Base-by-base conservation (phyloP, 306 rosid genomes). In the Alnus glutinosa region DNA sequence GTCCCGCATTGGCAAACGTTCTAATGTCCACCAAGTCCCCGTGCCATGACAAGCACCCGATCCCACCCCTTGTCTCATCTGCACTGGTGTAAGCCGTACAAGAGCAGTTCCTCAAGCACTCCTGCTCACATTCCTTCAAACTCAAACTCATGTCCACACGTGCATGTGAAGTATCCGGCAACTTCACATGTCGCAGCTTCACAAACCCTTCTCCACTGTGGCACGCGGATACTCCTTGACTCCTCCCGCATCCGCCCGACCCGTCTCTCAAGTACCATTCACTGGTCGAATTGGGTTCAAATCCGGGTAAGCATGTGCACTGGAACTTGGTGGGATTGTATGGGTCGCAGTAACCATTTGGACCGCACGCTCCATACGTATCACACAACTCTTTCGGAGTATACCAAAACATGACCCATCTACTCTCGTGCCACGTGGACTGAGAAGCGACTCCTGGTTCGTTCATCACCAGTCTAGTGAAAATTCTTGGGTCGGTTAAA, bases 231-330 rank as follows among this genome's bases (percentile, higher is more conserved):
- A 1, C 67, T n/a, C 82, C 85, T 18, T 64, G 55, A 32, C 51
- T 85, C 75, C 90, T 88, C 59, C 70, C 72, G 66, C 98, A 93
- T 34, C 98, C 98, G 42, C 78, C 83, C 6, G 90, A 64, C 10
- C 81, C 74, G 19, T 87, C 91, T 71, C 84, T 81, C 4, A 76
- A 15, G 52, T 84, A 75, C 96, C 96, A 87, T 42, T 86, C 82
- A 1, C 19, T 70, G 13, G 80, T 70, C 2, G 67, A 71, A 47
- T 54, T 83, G 11, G 97, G 97, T 63, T 89, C 87, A 64, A 86
- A 89, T 4, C 98, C 97, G 0, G 93, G 96, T 1, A 87, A 59
- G 66, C 98, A 93, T 4, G 81, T 28, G 71, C 98, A 93, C 55
- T 57, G 74, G 52, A 76, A 86, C 9, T 77, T 68, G 2, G 78